phyloP scores from a whole-genome alignment of 176 grass and related monocot genomes.

The Phragmites australis region DNA sequence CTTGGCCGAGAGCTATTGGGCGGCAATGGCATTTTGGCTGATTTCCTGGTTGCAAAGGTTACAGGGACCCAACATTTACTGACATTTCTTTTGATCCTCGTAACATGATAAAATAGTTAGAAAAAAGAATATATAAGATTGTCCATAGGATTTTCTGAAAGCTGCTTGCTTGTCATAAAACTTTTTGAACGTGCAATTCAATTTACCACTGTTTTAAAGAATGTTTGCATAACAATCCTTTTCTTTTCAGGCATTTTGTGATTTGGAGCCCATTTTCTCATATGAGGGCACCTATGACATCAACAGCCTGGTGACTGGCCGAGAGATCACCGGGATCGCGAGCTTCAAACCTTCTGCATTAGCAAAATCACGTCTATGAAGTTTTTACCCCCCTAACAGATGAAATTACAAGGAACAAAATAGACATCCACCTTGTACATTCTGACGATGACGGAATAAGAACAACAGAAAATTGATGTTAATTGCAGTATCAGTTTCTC shows the following conservation, averaged over 20 bases:
- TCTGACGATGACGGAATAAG: conserved; percentile 6
- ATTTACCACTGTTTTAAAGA: neutral
- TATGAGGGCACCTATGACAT: conserved; percentile 91
- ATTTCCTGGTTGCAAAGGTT: conserved; percentile 98
- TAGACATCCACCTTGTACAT: neutral
- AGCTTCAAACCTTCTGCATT: conserved; percentile 69
- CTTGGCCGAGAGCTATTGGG: conserved; percentile 88
- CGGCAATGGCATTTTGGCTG: conserved; percentile 91
- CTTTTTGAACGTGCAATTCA: neutral
- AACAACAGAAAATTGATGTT: neutral
- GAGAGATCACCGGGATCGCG: conserved; percentile 78
- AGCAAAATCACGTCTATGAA: conserved; percentile 57
- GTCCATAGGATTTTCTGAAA: neutral
- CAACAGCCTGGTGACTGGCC: conserved; percentile 71
- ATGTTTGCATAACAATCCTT: neutral
- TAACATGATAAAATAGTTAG: neutral
- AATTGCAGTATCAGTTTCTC: neutral
- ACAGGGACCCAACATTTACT: neutral
- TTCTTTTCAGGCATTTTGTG: conserved; percentile 65
- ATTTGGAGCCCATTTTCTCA: conserved; percentile 76
- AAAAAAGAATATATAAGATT: neutral
- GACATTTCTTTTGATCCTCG: neutral
- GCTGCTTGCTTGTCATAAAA: neutral
- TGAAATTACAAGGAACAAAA: neutral
- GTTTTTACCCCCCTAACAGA: neutral